Evolutionary conservation across 352 stramenopile genomes (phyloP), one percentile per base, ranked within the genome.

Genomic region (Hyaloperonospora brassicae): DNA sequence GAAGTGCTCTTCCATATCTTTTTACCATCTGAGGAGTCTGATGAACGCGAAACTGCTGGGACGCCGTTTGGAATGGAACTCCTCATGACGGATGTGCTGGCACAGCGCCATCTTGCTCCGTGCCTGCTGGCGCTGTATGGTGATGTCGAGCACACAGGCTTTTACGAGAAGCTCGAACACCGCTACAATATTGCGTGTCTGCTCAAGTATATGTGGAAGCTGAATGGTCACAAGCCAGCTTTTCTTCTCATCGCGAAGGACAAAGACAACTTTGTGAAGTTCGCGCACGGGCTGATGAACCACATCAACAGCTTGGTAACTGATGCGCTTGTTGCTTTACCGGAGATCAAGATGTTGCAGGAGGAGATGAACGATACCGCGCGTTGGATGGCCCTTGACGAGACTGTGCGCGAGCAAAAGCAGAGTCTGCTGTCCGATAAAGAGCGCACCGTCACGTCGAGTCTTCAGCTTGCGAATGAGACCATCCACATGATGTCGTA

Each of bases 211-310:
- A 70, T 99, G 23, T 99, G 95, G 95, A 95, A 96, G 55, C 84
- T 91, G 34, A 73, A 84, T 13, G 90, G 92, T 23, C 96, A 99
- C 72, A 96, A 97, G 57, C 60, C 85, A 9, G 94, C 96, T 5
- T 99, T 99, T 63, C 72, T 90, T 40, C 62, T 74, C 24, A 98
- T 99, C 58, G 89, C 93, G 3, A 72, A 90, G 56, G 90, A 98
- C 60, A 79, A 88, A 57, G 70, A 86, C 12, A 92, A 74, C 38
- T 99, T 99, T 60, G 89, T 98, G 53, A 98, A 96, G 59, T 99
- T 99, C 76, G 93, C 96, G 7, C 98, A 99, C 61, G 96, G 96
- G 13, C 86, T 99, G 56, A 97, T 99, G 67, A 99, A 99, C 70
- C 95, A 99, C 69, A 98, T 97, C 56, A 99, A 99, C 64, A 79